phyloP scores from a whole-genome alignment of 2,329 filamentous ascomycete genomes.

The Beauveria bassiana region DNA sequence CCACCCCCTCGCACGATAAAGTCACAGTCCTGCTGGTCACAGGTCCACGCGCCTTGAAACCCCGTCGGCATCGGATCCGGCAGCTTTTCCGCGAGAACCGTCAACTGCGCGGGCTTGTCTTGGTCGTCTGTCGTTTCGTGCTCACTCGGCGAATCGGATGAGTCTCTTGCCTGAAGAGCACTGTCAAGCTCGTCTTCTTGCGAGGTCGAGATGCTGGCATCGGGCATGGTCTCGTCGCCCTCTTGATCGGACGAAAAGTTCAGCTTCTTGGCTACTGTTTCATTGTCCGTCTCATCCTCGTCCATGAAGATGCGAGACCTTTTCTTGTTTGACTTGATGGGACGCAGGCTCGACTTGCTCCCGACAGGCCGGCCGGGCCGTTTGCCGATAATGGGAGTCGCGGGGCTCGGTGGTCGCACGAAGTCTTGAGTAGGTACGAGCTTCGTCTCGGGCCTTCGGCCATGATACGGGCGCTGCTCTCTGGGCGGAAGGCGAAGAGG shows the following conservation, averaged over 20 bases:
- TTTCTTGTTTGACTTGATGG: constrained; percentile 35
- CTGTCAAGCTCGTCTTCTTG: constrained; percentile 11
- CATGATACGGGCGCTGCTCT: constrained; percentile 12
- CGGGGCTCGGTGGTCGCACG: not conserved
- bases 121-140: constrained; percentile 17
- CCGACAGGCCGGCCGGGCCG: constrained; percentile 31
- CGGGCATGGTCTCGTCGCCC: constrained; percentile 26
- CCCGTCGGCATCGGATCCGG: constrained; percentile 43
- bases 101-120: constrained; percentile 31
- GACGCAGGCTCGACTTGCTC: constrained; percentile 38
- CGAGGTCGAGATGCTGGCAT: constrained; percentile 16
- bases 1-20: constrained; percentile 58
- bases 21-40: constrained; percentile 54
- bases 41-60: constrained; percentile 58
- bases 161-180: not conserved
- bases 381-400: constrained; percentile 21
- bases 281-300: constrained; percentile 29
- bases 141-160: not conserved
- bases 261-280: constrained; percentile 19
- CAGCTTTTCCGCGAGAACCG: constrained; percentile 41
- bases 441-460: not conserved
- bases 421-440: constrained; percentile 9
- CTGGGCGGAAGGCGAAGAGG: constrained; percentile 21
- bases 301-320: constrained; percentile 32
- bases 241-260: constrained; percentile 14